Conservation (phyloP, 176 grass and related monocot species). For the Rhipidocladum racemiflorum region DNA sequence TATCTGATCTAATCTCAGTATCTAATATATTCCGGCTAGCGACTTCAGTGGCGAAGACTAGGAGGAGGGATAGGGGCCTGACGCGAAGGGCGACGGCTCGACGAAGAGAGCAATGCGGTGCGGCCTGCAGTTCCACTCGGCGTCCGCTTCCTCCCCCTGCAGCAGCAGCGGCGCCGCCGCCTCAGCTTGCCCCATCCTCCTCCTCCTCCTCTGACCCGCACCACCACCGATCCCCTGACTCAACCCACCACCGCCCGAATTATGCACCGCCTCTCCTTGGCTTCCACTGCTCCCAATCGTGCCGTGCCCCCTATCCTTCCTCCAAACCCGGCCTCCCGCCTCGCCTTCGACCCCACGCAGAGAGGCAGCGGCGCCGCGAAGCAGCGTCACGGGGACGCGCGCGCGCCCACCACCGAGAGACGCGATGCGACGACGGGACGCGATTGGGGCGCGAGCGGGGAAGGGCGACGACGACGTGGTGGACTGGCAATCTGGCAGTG, state of each 20-base stretch:
- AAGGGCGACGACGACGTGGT: not conserved
- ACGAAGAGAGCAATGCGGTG: slow-evolving; percentile 90
- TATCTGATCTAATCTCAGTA: slow-evolving; percentile 32
- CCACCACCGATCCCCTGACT: slow-evolving; percentile 6
- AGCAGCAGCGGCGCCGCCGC: slow-evolving; percentile 33
- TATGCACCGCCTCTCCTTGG: slow-evolving; percentile 1
- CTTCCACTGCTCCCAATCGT: slow-evolving; percentile 26
- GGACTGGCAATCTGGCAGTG: slow-evolving; percentile 28
- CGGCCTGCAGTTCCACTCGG: slow-evolving; percentile 51
- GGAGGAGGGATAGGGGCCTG: slow-evolving; percentile 25
- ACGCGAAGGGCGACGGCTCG: slow-evolving; percentile 94
- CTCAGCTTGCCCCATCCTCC: slow-evolving; percentile 37
- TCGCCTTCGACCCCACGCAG: slow-evolving; percentile 39
- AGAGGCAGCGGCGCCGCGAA: slow-evolving; percentile 29
- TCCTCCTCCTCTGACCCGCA: not conserved
- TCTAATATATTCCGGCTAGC: not conserved
- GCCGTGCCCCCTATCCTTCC: slow-evolving; percentile 36
- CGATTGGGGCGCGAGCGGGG: not conserved
- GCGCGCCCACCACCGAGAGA: not conserved
- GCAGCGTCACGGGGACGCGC: slow-evolving; percentile 28
- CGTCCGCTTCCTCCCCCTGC: slow-evolving; percentile 36
- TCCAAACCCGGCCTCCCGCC: not conserved
- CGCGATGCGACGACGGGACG: not conserved
- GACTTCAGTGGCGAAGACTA: not conserved
- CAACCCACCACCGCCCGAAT: not conserved